Evolutionary conservation across 352 stramenopile species (phyloP).

Genomic region (Peronospora farinosa): DNA sequence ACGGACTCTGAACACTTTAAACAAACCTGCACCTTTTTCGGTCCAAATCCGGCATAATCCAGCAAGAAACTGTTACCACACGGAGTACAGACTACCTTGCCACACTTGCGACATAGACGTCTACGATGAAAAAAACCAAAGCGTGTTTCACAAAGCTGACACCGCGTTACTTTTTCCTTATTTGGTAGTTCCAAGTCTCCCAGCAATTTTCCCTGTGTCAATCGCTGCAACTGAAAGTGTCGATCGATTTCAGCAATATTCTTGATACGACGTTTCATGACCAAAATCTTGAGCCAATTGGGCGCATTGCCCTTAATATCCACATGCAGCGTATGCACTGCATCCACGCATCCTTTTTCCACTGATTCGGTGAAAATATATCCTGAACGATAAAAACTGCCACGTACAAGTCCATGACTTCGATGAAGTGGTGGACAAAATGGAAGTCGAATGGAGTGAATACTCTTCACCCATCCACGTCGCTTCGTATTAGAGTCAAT

Average conservation of each 20-base stretch:
- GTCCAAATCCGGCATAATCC: slow-evolving; percentile 38
- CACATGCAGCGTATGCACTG: slow-evolving; percentile 68
- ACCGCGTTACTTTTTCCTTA: slow-evolving; percentile 41
- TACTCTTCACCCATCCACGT: slow-evolving; percentile 65
- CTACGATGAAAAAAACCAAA: slow-evolving; percentile 65
- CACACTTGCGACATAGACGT: slow-evolving; percentile 67
- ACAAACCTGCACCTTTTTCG: slow-evolving; percentile 71
- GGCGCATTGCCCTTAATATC: slow-evolving; percentile 75
- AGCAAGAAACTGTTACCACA: slow-evolving; percentile 47
- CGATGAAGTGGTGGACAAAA: slow-evolving; percentile 56
- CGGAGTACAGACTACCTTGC: slow-evolving; percentile 59
- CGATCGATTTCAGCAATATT: slow-evolving; percentile 65
- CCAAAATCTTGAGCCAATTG: slow-evolving; percentile 71
- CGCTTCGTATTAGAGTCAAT: slow-evolving; percentile 63
- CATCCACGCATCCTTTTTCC: slow-evolving; percentile 47
- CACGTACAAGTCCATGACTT: slow-evolving; percentile 61
- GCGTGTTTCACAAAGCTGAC: slow-evolving; percentile 43
- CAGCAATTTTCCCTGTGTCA: slow-evolving; percentile 43
- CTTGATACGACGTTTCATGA: slow-evolving; percentile 70
- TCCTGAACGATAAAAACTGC: slow-evolving; percentile 65
- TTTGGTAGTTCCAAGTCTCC: slow-evolving; percentile 54
- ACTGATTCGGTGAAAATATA: slow-evolving; percentile 74
- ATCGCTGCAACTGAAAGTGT: slow-evolving; percentile 58
- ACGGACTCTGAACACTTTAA: slow-evolving; percentile 49
- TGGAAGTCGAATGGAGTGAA: slow-evolving; percentile 74